Conservation (phyloP, 1,139 yeast genomes). For the Yamadazyma blattariae region DNA sequence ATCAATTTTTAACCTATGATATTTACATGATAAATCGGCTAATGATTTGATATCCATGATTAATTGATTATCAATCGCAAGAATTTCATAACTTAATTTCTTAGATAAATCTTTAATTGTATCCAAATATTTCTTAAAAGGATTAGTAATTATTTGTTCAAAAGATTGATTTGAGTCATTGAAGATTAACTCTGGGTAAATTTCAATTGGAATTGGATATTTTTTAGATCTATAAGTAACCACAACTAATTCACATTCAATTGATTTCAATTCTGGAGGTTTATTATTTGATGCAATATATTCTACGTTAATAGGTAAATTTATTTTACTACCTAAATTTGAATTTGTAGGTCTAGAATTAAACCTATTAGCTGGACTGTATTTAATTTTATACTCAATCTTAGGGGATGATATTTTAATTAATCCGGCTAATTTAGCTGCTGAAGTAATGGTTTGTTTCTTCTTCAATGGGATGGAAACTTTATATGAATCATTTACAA, state of each 20-base stretch:
- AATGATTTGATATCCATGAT: slow-evolving; percentile 38
- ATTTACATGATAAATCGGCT: slow-evolving; percentile 34
- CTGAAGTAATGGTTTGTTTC: slow-evolving; percentile 34
- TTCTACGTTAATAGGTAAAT: slow-evolving; percentile 35
- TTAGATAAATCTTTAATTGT: slow-evolving; percentile 28
- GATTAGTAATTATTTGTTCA: slow-evolving; percentile 33
- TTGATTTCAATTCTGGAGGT: slow-evolving; percentile 30
- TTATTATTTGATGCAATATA: slow-evolving; percentile 18
- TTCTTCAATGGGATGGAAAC: slow-evolving; percentile 25
- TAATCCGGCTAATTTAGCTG: slow-evolving; percentile 32
- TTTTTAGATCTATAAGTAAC: slow-evolving; percentile 38
- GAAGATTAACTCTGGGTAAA: slow-evolving; percentile 42
- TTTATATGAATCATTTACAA: background rate
- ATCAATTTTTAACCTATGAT: slow-evolving; percentile 24
- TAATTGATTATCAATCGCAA: slow-evolving; percentile 35
- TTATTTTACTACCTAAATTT: slow-evolving; percentile 19
- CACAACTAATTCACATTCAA: slow-evolving; percentile 33
- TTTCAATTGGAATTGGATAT: slow-evolving; percentile 39
- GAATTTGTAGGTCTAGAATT: slow-evolving; percentile 14
- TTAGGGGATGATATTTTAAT: slow-evolving; percentile 36
- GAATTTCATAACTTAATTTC: slow-evolving; percentile 29
- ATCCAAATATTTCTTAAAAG: slow-evolving; percentile 28
- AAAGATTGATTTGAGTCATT: slow-evolving; percentile 28
- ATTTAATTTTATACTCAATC: slow-evolving; percentile 24
- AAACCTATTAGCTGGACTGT: slow-evolving; percentile 29